Evolutionary conservation across 1,284 basidiomycete genomes (phyloP).

Genomic region (Agroathelia rolfsii): DNA sequence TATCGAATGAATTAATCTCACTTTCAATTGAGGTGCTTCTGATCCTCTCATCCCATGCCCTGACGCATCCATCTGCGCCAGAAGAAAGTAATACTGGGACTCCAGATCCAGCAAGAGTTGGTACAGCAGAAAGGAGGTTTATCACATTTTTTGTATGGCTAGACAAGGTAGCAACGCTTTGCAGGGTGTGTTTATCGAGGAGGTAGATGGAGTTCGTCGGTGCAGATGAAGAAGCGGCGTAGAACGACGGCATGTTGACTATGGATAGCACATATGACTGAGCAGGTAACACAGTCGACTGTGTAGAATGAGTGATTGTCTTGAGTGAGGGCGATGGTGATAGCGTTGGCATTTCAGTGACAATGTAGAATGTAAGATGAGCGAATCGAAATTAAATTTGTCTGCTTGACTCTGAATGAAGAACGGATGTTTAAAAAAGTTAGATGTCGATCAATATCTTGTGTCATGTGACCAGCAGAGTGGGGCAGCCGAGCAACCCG

Average conservation of each 20-base stretch:
- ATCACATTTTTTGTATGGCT: slow-evolving; percentile 48
- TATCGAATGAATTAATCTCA: slow-evolving; percentile 25
- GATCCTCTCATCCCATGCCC: slow-evolving; percentile 61
- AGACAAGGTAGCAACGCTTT: slow-evolving; percentile 31
- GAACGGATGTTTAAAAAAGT: too few species aligned
- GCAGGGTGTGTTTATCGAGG: slow-evolving; percentile 48
- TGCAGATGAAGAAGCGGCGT: slow-evolving; percentile 49
- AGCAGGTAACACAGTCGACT: slow-evolving; percentile 28
- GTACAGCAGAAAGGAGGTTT: slow-evolving; percentile 36
- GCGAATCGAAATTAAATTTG: too few species aligned
- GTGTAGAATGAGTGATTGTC: slow-evolving; percentile 21
- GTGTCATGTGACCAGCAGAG: too few species aligned
- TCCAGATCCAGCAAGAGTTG: slow-evolving; percentile 20
- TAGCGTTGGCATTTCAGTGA: too few species aligned
- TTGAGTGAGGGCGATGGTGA: slow-evolving; percentile 22
- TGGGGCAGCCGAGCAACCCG: too few species aligned
- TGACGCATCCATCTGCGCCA: slow-evolving; percentile 54
- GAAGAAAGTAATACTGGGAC: slow-evolving; percentile 41
- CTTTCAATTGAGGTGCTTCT: slow-evolving; percentile 45
- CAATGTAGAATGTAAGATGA: too few species aligned
- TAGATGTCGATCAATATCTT: too few species aligned
- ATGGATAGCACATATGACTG: slow-evolving; percentile 50
- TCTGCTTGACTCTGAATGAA: too few species aligned
- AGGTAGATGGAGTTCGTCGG: slow-evolving; percentile 51
- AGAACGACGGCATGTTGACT: slow-evolving; percentile 33